Base-by-base conservation (phyloP, 2,329 filamentous ascomycete species). In the Aspergillus fumigatus region DNA sequence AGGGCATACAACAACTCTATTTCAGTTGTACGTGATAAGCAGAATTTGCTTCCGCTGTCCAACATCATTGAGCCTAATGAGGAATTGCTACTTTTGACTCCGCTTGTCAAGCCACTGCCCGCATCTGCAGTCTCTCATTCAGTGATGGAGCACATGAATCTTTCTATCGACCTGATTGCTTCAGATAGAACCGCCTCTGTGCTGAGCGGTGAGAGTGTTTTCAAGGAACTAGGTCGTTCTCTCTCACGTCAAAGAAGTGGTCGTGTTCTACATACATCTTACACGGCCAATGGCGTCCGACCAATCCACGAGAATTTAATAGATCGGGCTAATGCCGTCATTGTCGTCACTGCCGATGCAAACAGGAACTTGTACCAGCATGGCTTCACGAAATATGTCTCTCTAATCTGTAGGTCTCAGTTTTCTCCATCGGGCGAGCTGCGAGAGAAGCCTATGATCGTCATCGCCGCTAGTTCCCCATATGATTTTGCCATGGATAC, bases 401-500 rank as follows among this genome's bases (percentile, higher is more conserved):
- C 92, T 11, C 94, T 96, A 88, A 93, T 97, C 75, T 97, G 92
- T 75, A 77, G 75, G 56, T 68, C 75, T 8, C 72, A 77, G 47
- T 70, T 68, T 48, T 70, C 72, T 21, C 61, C 68, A 35, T 68
- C 71, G 27, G 75, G 75, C 1, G 73, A 75, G 47, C 68, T 68
- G 56, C 75, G 79, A 9, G 82, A 94, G 72, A 97, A 96, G 74
- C 90, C 92, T 1, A 77, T 97, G 40, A 87, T 97, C 25, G 93
- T 97, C 3, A 88, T 97, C 7, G 89, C 93, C 0, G 92, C 96
- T 63, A 96, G 92, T 74, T 97, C 92, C 0, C 93, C 93, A 0
- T 97, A 97, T 72, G 93, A 97, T 72, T 97, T 97, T 71, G 92
- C 91, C 48, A 92, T 93, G 83, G 93, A 97, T 67, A 88, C 88